Evolutionary conservation across 2,329 filamentous ascomycete species (phyloP).

Genomic region (Fusarium sp.): DNA sequence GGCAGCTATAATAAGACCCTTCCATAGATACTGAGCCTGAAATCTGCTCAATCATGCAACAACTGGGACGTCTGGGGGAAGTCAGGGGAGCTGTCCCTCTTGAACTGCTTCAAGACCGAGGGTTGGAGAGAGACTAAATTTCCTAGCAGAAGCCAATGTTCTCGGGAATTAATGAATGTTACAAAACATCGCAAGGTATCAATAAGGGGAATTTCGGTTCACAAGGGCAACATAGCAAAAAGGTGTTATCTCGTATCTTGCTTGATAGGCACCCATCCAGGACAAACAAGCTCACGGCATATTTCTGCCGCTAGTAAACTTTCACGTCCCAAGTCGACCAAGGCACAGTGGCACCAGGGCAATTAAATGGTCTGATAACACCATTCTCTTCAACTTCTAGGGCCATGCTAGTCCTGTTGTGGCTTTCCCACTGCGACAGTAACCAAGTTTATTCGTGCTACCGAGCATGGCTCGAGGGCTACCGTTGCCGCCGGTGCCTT

Average conservation of each 20-base stretch:
- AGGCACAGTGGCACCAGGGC: neutral
- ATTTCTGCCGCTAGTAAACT: neutral
- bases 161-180: neutral
- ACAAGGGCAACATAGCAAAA: neutral
- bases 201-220: neutral
- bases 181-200: neutral
- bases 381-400: conserved; percentile 3
- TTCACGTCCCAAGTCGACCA: neutral
- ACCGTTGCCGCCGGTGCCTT: neutral
- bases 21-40: neutral
- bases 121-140: neutral
- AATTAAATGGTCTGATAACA: neutral
- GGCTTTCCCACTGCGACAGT: neutral
- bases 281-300: neutral
- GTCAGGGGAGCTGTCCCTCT: neutral
- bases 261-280: neutral
- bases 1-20: neutral
- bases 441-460: neutral
- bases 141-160: neutral
- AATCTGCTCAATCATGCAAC: neutral
- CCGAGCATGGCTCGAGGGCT: neutral
- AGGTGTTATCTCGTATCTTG: neutral
- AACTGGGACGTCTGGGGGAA: neutral
- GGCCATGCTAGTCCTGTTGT: neutral
- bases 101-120: neutral